Base-by-base conservation (phyloP, 192 early-diverging fungal genomes). In the Backusella parvicylindrica region DNA sequence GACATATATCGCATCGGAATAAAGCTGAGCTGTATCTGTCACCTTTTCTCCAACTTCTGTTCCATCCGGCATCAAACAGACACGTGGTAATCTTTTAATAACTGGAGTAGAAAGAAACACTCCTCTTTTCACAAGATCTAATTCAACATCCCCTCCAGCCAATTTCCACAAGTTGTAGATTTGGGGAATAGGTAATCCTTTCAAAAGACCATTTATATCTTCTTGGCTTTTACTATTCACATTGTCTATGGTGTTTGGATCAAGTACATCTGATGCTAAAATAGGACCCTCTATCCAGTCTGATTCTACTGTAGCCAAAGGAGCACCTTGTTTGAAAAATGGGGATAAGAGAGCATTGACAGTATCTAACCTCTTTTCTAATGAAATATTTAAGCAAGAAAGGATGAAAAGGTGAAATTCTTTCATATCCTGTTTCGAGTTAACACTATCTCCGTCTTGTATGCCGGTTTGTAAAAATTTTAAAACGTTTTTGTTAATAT, bases 101-200 rank as follows among this genome's bases (percentile, higher is more conserved):
- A 86, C 78, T 12, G 89, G 86, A 2, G 88, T 87, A 1, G 82
- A 81, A 4, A 80, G 72, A 9, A 87, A 77, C 7, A 78, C 84
- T 2, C 83, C 85, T 40, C 81, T 72, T 56, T 84, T 87, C 23
- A 76, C 76, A 40, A 87, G 78, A 74, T 88, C 88, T 5, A 86
- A 56, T 69, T 88, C 90, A 0, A 90, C 86, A 66, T 89, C 87
- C 21, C 90, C 90, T 2, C 90, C 90, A 6, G 89, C 88, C 23
- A 92, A 38, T 50, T 84, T 87, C 90, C 90, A 92, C 37, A 91
- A 80, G 70, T 92, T 81, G 68, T 88, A 91, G 12, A 91, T 79
- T 47, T 87, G 84, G 0, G 82, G 74, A 9, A 88, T 70, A 6
- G 87, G 84, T 6, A 91, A 73, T 9, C 83, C 82, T 36, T 73